Base-by-base conservation (phyloP, 2,329 filamentous ascomycete genomes). In the Penicillium sp. region DNA sequence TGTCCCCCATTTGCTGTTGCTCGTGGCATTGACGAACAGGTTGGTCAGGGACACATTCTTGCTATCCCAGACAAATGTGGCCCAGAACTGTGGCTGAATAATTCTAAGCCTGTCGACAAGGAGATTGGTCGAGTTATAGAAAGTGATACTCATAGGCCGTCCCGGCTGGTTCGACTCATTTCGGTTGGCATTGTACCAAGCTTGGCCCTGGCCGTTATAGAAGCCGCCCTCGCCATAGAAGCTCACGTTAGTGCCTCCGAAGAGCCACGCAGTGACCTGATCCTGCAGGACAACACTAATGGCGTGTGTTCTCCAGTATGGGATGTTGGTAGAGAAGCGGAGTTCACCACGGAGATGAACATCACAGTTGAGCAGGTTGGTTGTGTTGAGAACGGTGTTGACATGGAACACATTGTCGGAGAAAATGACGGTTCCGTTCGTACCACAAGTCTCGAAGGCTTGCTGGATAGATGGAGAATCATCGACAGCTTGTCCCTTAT, bases 51-150 rank as follows among this genome's bases (percentile, higher is more conserved):
- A 78, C 74, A 84, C 79, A 0, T 79, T 79, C 76, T 63, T 62
- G 33, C n/a, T 21, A 4, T 23, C 26, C 6, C 7, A 38, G 24
- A 55, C 62, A 23, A 18, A 33, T 28, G 47, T 50, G 6, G 55
- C 74, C 78, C 82, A 85, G 82, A 85, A 85, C 67, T 85, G 82
- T 54, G 76, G 81, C 54, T 81, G 76, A 7, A 85, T 28, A 26
- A 67, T 65, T 2, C 52, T 54, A 1, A 67, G 12, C 0, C 65
- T 63, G 18, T 42, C 36, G 33, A 68, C 49, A 2, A 56, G 55
- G 8, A 58, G 62, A 29, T 62, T 58, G 7, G 45, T 59, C 4
- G 57, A 28, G 1, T 44, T 48, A 2, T 42, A 49, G 21, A 70
- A 49, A 1, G 68, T 70, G 38, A 70, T 52, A 4, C 62, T 60